Evolutionary conservation across 169 alveolate genomes (phyloP), one percentile per base, ranked within the genome.

Genomic region (Eimeria sp.): DNA sequence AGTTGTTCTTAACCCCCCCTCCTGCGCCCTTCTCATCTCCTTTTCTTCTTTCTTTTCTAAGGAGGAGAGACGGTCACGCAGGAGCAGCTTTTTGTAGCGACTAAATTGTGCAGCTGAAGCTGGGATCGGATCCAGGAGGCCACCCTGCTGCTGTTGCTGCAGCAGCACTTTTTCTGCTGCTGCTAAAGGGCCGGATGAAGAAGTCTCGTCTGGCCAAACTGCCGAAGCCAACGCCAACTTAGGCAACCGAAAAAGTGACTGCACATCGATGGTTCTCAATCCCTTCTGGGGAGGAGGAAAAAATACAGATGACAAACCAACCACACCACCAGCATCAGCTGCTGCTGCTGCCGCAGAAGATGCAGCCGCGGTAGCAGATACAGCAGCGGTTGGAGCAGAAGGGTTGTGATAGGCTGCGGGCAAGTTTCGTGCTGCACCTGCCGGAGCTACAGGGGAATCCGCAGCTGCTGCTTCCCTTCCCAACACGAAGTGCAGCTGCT

Each of bases 101-200:
- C 85, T 76, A 6, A 49, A 0, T 37, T 62, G 40, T 46, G 71
- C 66, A 52, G 56, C 25, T 25, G 58, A 1, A 14, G 66, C 43
- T 40, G 89, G 46, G 40, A 20, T 52, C 25, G 46, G 62, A 37
- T 2, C 85, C 52, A 30, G 52, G 56, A 16, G 4, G 49, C 49
- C 58, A 4, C 4, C 58, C 68, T 40, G 64, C 66, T 49, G 64
- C 68, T 33, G 66, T 1, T 49, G 71, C 43, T 33, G 43, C 72
- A 80, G 71, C 43, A 13, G 43, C 72, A 80, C 71, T 23, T 54
- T 80, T 25, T 52, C 54, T 80, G 89, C 89, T 52, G 89, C 89
- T 52, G 89, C 72, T 52, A 52, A 33, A n/a, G 89, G 60, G 14
- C 89, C 89, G 0, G 37, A 4, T 6, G 89, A 16, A 10, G 71